Evolutionary conservation across 148 eudicot species (phyloP).

Genomic region (Cornus controversa): DNA sequence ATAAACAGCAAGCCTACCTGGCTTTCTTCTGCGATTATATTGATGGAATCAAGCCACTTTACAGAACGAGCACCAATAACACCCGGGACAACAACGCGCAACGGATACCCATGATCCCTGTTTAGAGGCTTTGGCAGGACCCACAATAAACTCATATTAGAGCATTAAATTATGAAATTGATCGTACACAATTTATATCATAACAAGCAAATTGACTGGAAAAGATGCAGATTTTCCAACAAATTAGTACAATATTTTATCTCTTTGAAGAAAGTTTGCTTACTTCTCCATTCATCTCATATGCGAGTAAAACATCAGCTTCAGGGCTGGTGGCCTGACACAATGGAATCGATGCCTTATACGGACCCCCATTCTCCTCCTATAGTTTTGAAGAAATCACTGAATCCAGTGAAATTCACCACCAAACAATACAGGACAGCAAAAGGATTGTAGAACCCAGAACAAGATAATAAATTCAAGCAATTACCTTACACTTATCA

Average conservation of each 20-base stretch:
- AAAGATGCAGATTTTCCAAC: too few species aligned
- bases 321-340: constrained; percentile 81
- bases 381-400: constrained; percentile 15
- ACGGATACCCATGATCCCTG: constrained; percentile 97
- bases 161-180: neutral
- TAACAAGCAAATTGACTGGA: too few species aligned
- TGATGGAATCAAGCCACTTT: constrained; percentile 88
- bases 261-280: neutral
- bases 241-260: neutral
- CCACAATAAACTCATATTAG: constrained; percentile 10
- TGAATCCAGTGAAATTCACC: neutral
- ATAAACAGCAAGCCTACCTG: constrained; percentile 46
- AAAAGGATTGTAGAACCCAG: neutral
- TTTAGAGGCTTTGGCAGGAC: constrained; percentile 57
- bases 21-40: constrained; percentile 76
- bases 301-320: constrained; percentile 89
- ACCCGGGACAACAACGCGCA: constrained; percentile 92
- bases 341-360: constrained; percentile 79
- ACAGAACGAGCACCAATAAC: too few species aligned
- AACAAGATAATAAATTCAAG: neutral
- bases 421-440: neutral
- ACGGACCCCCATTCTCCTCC: constrained; percentile 98
- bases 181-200: neutral
- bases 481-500: constrained; percentile 90
- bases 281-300: constrained; percentile 97